Evolutionary conservation across 257 asterid genomes (phyloP).

Genomic region (Ehretia macrophylla): DNA sequence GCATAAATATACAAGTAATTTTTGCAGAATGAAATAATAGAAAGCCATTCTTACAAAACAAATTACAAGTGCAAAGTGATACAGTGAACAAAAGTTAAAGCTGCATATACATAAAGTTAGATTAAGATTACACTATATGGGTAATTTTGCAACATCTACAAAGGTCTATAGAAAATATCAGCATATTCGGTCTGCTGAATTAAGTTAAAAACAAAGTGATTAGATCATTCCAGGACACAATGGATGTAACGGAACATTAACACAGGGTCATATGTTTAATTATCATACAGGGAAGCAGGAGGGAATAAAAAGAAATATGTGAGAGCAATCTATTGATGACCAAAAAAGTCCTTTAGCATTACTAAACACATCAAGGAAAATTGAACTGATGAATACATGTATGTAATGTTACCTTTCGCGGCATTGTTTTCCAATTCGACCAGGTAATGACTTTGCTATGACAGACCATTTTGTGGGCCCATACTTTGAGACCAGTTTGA

Average conservation of each 20-base stretch:
- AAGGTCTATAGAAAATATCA: no score
- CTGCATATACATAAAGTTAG: background rate
- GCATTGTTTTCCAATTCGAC: constrained; percentile 99
- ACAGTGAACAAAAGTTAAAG: background rate
- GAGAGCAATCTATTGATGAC: background rate
- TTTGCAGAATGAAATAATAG: background rate
- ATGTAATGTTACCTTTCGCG: constrained; percentile 79
- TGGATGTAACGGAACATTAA: no score
- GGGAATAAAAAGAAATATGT: no score
- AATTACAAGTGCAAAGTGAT: background rate
- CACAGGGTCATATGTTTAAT: no score
- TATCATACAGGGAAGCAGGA: no score
- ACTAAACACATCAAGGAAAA: background rate
- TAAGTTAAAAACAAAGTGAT: no score
- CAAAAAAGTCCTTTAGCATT: background rate
- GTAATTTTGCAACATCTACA: no score
- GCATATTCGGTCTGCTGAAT: no score
- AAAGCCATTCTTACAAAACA: background rate
- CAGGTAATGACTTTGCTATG: constrained; percentile 89
- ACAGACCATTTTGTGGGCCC: constrained; percentile 98
- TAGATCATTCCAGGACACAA: no score
- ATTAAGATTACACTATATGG: no score
- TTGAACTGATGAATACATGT: background rate
- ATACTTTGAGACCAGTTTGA: constrained; percentile 72
- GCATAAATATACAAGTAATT: background rate